Percentiles rank a stretch among this genome's conserved stretches.
These are phyloP conservation scores for Capronia coronata DNA, from an alignment of 2,329 filamentous ascomycete species.

Conservation along the genomic window DNA sequence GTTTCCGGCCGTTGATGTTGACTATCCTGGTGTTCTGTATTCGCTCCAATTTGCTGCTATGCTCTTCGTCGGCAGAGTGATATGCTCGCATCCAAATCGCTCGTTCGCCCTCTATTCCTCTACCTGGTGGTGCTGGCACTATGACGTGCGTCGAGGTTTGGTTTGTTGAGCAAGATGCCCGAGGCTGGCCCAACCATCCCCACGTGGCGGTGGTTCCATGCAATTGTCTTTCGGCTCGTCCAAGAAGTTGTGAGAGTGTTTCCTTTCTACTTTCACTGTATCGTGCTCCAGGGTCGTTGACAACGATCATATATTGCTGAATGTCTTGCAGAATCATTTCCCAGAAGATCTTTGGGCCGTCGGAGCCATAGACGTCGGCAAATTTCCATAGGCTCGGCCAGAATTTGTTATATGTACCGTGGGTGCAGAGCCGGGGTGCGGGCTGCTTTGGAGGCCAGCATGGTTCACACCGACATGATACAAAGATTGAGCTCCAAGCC, in stretches of 20 bases:
- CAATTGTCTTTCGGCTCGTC: not conserved
- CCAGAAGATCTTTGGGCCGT: conserved; percentile 8
- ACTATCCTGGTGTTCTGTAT: not conserved
- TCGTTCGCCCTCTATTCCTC: not conserved
- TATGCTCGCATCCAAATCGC: not conserved
- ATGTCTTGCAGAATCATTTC: conserved; percentile 3
- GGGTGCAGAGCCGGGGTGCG: not conserved
- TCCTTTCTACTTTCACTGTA: not conserved
- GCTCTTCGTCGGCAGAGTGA: not conserved
- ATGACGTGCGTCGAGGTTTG: not conserved
- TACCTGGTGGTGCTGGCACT: conserved; percentile 4
- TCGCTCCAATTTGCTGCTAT: not conserved
- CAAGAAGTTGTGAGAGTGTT: not conserved
- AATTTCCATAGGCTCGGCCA: not conserved
- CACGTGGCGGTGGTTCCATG: not conserved
- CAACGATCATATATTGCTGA: not conserved
- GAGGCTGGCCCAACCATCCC: not conserved
- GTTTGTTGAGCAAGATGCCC: not conserved
- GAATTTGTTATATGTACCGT: conserved; percentile 8
- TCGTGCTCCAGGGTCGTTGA: not conserved
- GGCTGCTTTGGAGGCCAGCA: not conserved
- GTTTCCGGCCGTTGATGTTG: not conserved
- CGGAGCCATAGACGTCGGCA: conserved; percentile 8
- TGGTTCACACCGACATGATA: not conserved
- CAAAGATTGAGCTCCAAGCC: not conserved